Conservation (phyloP, 441 rosid species). For the Aleurites moluccanus region DNA sequence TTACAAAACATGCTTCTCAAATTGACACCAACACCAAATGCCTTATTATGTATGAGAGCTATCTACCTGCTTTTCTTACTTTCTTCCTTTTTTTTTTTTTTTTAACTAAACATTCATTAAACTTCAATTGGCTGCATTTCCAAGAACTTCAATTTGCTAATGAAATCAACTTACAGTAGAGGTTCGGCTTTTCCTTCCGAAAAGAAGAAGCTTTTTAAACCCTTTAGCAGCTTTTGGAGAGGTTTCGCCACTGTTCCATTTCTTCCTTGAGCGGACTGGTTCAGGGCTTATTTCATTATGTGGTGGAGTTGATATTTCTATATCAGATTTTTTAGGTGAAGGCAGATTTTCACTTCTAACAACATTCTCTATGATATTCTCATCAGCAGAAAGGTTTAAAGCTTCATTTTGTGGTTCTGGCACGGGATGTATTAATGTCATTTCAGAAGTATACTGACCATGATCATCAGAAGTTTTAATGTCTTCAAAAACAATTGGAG, state of each 20-base stretch:
- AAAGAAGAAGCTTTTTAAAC: constrained; percentile 81
- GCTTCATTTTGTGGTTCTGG: constrained; percentile 37
- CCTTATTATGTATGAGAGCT: constrained; percentile 38
- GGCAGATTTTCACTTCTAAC: constrained; percentile 25
- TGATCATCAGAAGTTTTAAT: constrained; percentile 24
- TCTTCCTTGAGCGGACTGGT: constrained; percentile 62
- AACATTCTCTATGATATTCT: constrained; percentile 29
- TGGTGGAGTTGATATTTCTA: constrained; percentile 67
- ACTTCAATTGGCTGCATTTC: neutral
- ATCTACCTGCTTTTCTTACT: constrained; percentile 16
- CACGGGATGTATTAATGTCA: constrained; percentile 7
- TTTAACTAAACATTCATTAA: too few species aligned
- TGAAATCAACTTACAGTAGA: constrained; percentile 27
- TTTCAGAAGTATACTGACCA: neutral
- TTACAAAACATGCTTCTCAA: constrained; percentile 26
- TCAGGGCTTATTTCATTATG: constrained; percentile 43
- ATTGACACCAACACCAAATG: constrained; percentile 39
- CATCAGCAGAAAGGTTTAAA: constrained; percentile 31
- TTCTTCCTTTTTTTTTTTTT: too few species aligned
- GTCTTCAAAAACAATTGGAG: constrained; percentile 36
- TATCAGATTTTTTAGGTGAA: constrained; percentile 49
- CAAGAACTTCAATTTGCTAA: neutral
- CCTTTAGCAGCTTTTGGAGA: constrained; percentile 86
- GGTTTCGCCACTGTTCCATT: constrained; percentile 74
- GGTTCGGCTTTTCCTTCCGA: constrained; percentile 56